Evolutionary conservation across 345 rosid species (phyloP).

Genomic region (Hibiscus mutabilis): DNA sequence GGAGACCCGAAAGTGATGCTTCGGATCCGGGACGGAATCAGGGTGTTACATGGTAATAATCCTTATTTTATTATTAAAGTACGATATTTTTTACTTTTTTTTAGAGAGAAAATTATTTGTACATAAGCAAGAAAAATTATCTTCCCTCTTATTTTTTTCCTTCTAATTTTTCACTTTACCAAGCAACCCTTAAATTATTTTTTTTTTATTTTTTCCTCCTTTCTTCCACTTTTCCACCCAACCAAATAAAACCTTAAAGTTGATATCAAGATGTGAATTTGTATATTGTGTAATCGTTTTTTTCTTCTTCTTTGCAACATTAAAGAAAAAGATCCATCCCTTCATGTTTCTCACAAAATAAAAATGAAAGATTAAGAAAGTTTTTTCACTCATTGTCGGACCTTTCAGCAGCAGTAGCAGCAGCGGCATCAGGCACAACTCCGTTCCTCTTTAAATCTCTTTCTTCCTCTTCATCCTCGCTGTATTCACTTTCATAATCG

Average conservation of each 20-base stretch:
- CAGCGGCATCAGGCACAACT: neutral
- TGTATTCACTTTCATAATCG: slow-evolving; percentile 13
- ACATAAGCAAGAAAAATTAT: no score
- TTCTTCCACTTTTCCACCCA: neutral
- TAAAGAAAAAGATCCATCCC: neutral
- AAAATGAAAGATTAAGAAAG: neutral
- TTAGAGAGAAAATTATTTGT: no score
- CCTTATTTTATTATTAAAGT: no score
- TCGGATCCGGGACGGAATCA: no score
- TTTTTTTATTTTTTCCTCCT: no score
- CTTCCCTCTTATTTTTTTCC: no score
- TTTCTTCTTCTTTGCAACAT: neutral
- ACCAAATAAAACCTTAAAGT: neutral
- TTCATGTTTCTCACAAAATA: neutral
- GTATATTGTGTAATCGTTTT: neutral
- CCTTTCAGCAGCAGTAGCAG: neutral
- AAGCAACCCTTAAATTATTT: no score
- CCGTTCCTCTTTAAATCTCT: neutral
- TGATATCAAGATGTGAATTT: neutral
- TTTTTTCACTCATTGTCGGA: neutral
- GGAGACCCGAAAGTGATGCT: no score
- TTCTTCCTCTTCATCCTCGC: neutral
- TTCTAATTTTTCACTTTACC: no score
- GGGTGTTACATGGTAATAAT: no score
- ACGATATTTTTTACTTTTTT: no score